A percentile compares a stretch with the other conserved stretches of the same genome.
These are phyloP conservation scores for Nigrospora oryzae DNA, from an alignment of 2,329 filamentous ascomycete genomes.

Conservation along the genomic window DNA sequence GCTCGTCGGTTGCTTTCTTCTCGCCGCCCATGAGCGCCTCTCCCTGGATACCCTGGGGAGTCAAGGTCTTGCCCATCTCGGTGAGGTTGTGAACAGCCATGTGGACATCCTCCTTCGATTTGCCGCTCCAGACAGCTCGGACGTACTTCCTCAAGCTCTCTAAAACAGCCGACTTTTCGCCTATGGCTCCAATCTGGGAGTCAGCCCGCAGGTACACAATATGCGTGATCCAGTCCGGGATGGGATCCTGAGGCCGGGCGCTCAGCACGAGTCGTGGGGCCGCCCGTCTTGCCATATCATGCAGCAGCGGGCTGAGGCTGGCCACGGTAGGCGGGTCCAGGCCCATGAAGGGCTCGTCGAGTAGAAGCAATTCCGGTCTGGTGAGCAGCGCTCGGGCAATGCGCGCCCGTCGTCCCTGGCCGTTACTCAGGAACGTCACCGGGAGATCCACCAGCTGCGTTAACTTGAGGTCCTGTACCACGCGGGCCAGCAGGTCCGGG, in stretches of 20 bases:
- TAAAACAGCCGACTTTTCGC: conserved; percentile 55
- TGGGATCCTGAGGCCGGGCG: conserved; percentile 73
- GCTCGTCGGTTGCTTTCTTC: conserved; percentile 11
- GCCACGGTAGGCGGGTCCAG: conserved; percentile 77
- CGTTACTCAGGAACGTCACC: conserved; percentile 86
- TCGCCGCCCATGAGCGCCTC: conserved; percentile 22
- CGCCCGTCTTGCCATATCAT: conserved; percentile 55
- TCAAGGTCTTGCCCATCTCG: conserved; percentile 41
- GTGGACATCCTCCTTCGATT: conserved; percentile 33
- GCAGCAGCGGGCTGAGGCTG: conserved; percentile 62
- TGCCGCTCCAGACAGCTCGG: conserved; percentile 34
- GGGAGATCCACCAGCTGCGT: conserved; percentile 66
- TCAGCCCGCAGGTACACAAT: conserved; percentile 63
- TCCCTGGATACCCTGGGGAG: conserved; percentile 27
- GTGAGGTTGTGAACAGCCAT: conserved; percentile 38
- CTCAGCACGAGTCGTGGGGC: conserved; percentile 69
- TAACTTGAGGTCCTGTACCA: conserved; percentile 64
- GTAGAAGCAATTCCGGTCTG: conserved; percentile 69
- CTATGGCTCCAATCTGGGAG: conserved; percentile 57
- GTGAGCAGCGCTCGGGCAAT: conserved; percentile 81
- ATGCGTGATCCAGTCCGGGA: conserved; percentile 89
- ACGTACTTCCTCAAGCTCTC: conserved; percentile 40
- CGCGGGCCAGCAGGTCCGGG: conserved; percentile 43
- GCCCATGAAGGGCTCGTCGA: conserved; percentile 96
- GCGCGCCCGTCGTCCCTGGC: conserved; percentile 77